Conservation (phyloP, 495 filamentous ascomycete species). For the Penicillium ucsense region DNA sequence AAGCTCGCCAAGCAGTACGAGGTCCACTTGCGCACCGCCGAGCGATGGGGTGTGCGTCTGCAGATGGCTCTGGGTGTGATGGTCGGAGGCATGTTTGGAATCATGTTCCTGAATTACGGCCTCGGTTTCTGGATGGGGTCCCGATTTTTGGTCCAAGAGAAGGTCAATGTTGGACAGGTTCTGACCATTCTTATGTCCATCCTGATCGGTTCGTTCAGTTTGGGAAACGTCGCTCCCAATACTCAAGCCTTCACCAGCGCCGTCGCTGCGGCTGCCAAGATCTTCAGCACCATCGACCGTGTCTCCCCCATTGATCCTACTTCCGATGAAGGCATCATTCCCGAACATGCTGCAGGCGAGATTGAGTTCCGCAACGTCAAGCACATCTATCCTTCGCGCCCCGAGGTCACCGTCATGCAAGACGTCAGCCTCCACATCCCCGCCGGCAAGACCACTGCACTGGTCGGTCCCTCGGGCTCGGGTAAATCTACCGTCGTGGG, state of each 20-base stretch:
- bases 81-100: conserved; percentile 71
- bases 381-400: conserved; percentile 88
- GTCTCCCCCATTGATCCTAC: conserved; percentile 78
- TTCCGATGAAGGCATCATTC: conserved; percentile 55
- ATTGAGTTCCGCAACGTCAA: conserved; percentile 78
- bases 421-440: conserved; percentile 69
- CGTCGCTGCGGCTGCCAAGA: conserved; percentile 77
- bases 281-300: conserved; percentile 86
- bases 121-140: conserved; percentile 95
- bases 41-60: conserved; percentile 67
- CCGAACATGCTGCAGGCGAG: conserved; percentile 62
- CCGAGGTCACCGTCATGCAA: conserved; percentile 80
- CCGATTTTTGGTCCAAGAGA: conserved; percentile 58
- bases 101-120: conserved; percentile 83
- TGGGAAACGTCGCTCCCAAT: conserved; percentile 85
- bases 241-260: conserved; percentile 73
- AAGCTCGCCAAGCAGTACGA: conserved; percentile 82
- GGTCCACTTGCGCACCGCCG: conserved; percentile 56
- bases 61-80: conserved; percentile 62
- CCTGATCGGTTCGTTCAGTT: conserved; percentile 82
- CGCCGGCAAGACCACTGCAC: conserved; percentile 77
- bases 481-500: conserved; percentile 92
- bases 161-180: conserved; percentile 42
- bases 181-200: conserved; percentile 82
- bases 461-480: conserved; percentile 80